Base-by-base conservation (phyloP, 768 basidiomycete genomes). In the Sarcodon aspratus region DNA sequence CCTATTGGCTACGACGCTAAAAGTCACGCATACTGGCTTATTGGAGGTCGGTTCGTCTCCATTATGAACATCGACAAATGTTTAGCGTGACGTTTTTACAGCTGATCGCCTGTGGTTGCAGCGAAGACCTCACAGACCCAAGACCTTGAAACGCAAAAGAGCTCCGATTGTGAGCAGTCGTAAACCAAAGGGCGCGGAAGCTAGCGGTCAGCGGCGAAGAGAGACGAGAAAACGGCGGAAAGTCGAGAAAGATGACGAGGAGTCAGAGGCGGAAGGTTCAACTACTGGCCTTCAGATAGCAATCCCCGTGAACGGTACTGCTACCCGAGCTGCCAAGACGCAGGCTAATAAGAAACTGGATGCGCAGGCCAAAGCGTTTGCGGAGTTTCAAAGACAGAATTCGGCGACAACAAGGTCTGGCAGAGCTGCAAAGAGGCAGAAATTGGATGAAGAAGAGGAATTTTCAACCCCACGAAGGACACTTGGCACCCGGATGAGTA, bases 71-170 rank as follows among this genome's bases (percentile, higher is more conserved):
- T 9, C 42, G 15, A 15, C 32, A 27, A 11, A 45, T 40, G 46
- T 21, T 48, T 31, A 38, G 47, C 17, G 21, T 44, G 32, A 38
- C 43, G 53, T 50, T 47, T 38, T 45, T 42, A 12, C 49, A 88
- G 87, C 78, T 48, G 82, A 90, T 58, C 82, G 90, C 18, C 70
- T 93, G 18, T 93, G 90, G 90, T 78, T 90, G 40, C 89, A 92
- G 59, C 82, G 85, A n/a, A 66, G 70, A 32, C 73, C 69, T 9
- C 81, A 78, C 1, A 78, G 71, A 57, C 68, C 66, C 40, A 62
- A 59, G 44, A 60, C 52, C 11, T 53, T 66, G 35, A 75, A 77
- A 40, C 66, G 74, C 48, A 68, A 69, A 48, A 57, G 65, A 31
- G 55, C 61, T 45, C 34, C 67, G 9, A 38, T 53, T 32, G 51